phyloP scores from a whole-genome alignment of 148 eudicot species.

The Oxyria digyna region DNA sequence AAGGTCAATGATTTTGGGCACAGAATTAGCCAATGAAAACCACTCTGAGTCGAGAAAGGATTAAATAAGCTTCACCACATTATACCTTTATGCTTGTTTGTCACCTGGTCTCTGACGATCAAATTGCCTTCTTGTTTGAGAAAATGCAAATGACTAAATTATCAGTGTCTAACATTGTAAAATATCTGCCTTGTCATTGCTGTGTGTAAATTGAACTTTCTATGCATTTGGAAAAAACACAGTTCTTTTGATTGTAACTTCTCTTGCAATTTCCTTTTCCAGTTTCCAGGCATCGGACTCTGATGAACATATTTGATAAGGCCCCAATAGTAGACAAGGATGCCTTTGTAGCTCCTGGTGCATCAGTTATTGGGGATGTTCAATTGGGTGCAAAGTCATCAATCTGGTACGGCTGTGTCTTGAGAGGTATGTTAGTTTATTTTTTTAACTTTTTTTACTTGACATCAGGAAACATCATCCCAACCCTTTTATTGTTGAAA shows the following conservation, averaged over 20 bases:
- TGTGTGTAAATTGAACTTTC: background rate
- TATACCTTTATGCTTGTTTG: background rate
- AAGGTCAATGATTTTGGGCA: background rate
- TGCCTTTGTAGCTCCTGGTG: constrained; percentile 87
- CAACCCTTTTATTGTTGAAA: background rate
- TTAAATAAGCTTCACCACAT: background rate
- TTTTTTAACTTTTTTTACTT: background rate
- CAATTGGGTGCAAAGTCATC: constrained; percentile 59
- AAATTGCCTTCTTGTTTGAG: background rate
- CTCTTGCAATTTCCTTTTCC: constrained; percentile 5
- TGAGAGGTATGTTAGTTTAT: constrained; percentile 48
- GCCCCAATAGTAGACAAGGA: constrained; percentile 66
- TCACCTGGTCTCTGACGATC: background rate
- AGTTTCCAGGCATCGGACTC: constrained; percentile 77
- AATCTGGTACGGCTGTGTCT: constrained; percentile 87
- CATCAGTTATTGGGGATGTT: constrained; percentile 83
- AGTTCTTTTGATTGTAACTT: background rate
- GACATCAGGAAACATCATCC: background rate
- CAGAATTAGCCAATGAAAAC: background rate
- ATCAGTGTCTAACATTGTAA: too few species aligned
- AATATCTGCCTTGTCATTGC: too few species aligned
- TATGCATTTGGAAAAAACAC: background rate
- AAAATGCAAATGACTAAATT: background rate
- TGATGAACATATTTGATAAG: constrained; percentile 75
- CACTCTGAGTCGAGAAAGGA: background rate